These are phyloP conservation scores for Lentinula aciculospora DNA, from an alignment of 768 basidiomycete species.

Conservation along the genomic window DNA sequence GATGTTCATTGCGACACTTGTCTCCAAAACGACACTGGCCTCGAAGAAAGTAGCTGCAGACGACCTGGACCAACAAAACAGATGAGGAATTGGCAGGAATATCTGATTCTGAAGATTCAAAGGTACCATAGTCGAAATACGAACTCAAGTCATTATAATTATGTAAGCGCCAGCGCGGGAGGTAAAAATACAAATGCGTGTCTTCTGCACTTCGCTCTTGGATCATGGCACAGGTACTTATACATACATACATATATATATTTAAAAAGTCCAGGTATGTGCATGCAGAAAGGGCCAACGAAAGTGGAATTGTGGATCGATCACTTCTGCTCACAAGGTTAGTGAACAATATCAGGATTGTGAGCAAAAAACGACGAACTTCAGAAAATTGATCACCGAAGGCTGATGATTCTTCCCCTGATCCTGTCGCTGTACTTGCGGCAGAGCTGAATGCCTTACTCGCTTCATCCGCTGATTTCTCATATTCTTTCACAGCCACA, in stretches of 20 bases:
- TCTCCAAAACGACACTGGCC: conserved; percentile 65
- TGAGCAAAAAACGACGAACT: not conserved
- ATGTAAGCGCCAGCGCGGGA: not conserved
- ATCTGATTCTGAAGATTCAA: not conserved
- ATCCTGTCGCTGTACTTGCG: no score
- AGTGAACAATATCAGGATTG: not conserved
- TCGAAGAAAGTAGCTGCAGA: conserved; percentile 59
- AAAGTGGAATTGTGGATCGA: not conserved
- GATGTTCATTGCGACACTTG: conserved; percentile 65
- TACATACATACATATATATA: not conserved
- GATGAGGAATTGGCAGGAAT: not conserved
- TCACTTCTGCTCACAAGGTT: not conserved
- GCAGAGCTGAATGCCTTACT: no score
- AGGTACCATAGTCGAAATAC: not conserved
- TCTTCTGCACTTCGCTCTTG: no score
- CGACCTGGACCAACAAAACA: conserved; percentile 32
- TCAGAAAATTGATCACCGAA: not conserved
- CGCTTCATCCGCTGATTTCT: no score
- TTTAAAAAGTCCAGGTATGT: not conserved
- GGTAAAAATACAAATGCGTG: not conserved
- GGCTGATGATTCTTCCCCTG: no score
- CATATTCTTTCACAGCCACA: not conserved
- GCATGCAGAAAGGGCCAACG: not conserved
- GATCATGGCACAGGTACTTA: not conserved
- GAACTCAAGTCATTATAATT: not conserved